Evolutionary conservation across 169 alveolate species (phyloP), one percentile per base, ranked within the genome.

Genomic region (Eimeria mitis): DNA sequence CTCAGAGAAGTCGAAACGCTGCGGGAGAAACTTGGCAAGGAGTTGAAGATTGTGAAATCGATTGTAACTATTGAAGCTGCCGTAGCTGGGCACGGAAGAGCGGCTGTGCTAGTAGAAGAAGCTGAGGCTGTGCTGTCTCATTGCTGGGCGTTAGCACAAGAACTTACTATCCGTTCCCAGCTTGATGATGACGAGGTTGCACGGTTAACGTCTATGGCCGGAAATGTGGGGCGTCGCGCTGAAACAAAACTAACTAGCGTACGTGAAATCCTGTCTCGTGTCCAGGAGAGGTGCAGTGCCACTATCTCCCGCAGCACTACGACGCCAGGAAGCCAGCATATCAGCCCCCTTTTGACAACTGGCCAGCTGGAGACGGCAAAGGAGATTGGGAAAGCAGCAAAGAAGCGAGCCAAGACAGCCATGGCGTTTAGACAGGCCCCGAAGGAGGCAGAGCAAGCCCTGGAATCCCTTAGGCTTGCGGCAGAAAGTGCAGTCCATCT

Each of bases 111-210:
- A 47, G 3, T 21, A 11, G 88, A 47, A 75, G 59, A 40, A 49
- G n/a, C 47, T 44, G 28, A 11, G 63, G 88, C 59, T 68, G 44
- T 78, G 88, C 44, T 78, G 65, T 42, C 59, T 9, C 68, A 78
- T 42, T 78, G 88, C 88, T 42, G 88, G 65, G 65, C 59, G 44
- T 42, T 78, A 78, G 42, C 88, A 21, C 34, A 78, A n/a, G 42
- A 13, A 8, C 47, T 78, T 25, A 0, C n/a, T 78, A 44, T 49
- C 25, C 68, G 31, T 44, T 23, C 47, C 44, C 11, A 78, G 23
- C 65, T 78, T 9, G 63, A 4, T 44, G 59, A 25, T n/a, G 88
- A 28, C 40, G 88, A 44, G 40, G 2, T 28, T 47, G 68, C 88
- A 78, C 34, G 34, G 47, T 21, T 75, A 28, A 8, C 47, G 88